Evolutionary conservation across 306 rosid genomes (phyloP), one percentile per base, ranked within the genome.

Genomic region (Quillaja saponaria): DNA sequence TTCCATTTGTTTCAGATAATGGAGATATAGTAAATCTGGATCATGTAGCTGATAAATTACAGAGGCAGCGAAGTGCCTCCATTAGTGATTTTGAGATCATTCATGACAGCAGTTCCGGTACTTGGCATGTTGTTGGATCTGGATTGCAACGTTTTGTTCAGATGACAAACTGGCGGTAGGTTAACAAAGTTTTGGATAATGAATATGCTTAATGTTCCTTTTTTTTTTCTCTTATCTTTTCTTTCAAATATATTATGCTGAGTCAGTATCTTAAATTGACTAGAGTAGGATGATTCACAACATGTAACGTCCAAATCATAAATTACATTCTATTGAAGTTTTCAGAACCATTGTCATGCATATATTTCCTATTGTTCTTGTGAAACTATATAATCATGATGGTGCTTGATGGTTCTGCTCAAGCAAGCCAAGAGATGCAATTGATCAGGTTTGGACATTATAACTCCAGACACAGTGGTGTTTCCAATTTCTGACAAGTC

Each of bases 151-250:
- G 95, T n/a, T 92, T 92, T 81, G 83, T 84, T 61, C 99, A 86
- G 81, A 92, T 89, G 99, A 92, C 91, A 74, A 89, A 89, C 81
- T 92, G 95, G 95, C 74, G 95, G 99, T 89, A 60, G 48, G 85
- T 82, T 74, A 56, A 58, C 53, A 16, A 70, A n/a, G n/a, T n/a
- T n/a, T n/a, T n/a, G n/a, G n/a, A 52, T 60, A 73, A 48, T 66
- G 47, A 51, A 37, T 10, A 52, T 15, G 52, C 37, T 52, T 12
- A 39, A 48, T 51, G 56, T 40, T 58, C 15, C 35, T 35, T 33
- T 15, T 8, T 17, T 49, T 68, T 50, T 46, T 41, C 15, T 18
- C 9, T 63, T 8, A 57, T 64, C 47, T 52, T 40, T 35, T 60
- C 28, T 31, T 33, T 39, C 39, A n/a, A n/a, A n/a, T n/a, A n/a